Evolutionary conservation across 2,329 filamentous ascomycete genomes (phyloP), one percentile per base, ranked within the genome.

Genomic region (Trichoderma harzianum): DNA sequence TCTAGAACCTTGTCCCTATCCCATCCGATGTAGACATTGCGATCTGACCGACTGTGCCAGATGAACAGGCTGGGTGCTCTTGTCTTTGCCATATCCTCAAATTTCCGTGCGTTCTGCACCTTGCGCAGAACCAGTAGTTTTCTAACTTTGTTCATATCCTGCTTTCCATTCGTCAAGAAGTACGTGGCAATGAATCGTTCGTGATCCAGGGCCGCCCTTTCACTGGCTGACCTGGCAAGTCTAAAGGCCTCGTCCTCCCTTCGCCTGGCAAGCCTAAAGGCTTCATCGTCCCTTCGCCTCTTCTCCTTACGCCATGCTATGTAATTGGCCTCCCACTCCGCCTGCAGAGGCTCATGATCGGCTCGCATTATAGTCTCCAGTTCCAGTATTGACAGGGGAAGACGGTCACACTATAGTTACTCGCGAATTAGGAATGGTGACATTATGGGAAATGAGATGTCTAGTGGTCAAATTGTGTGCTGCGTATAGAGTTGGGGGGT

Each of bases 291-390:
- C 8, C 21, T 32, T 21, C 10, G 34, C 16, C 60, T 53, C 53
- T 71, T 71, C 26, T 14, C 65, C 5, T 34, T 24, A 12, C 18
- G 11, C 51, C 57, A 64, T 6, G 14, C 32, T 1, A 66, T 32
- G 18, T 32, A 73, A 1, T 70, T 72, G 5, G 10, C 47, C 14
- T 65, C 34, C 71, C 69, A 72, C 18, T 58, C 26, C 7, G 18
- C 26, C 3, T 69, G 62, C 18, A 69, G n/a, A 10, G 74, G 69
- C 11, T 60, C 61, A 2, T 73, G 72, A 3, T 74, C 73, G 7
- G 30, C 55, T 34, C 62, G 53, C 47, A 71, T 69, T 10, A 47
- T 32, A 10, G 75, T 39, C 10, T 70, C 73, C 3, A 73, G 24
- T 18, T 58, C 61, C 12, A 12, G 6, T 1, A 67, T 39, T 5